phyloP scores from a whole-genome alignment of 2,329 filamentous ascomycete species.

The Penicillium sp. region DNA sequence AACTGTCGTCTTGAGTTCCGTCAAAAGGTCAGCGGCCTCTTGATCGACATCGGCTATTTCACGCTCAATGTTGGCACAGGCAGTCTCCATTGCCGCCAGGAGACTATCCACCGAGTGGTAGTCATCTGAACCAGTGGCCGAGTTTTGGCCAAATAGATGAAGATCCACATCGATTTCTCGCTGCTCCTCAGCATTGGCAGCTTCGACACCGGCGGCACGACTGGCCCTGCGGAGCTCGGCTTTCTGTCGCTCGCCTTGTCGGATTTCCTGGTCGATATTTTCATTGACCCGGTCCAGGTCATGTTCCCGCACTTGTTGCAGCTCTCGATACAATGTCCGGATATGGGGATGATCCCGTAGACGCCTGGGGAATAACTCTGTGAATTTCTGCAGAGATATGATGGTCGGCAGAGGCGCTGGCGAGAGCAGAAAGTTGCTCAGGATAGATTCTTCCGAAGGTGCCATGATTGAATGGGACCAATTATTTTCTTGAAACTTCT shows the following conservation, averaged over 20 bases:
- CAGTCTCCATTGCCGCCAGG: slow-evolving; percentile 68
- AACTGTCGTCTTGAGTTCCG: slow-evolving; percentile 65
- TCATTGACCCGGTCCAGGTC: slow-evolving; percentile 67
- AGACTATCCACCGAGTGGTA: slow-evolving; percentile 66
- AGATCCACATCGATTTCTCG: slow-evolving; percentile 50
- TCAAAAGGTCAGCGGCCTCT: slow-evolving; percentile 63
- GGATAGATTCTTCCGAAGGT: slow-evolving; percentile 72
- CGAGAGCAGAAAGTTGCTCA: slow-evolving; percentile 75
- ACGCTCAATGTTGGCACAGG: slow-evolving; percentile 65
- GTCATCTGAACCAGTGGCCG: slow-evolving; percentile 40
- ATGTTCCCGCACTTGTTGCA: slow-evolving; percentile 72
- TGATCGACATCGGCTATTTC: slow-evolving; percentile 68
- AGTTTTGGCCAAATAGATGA: slow-evolving; percentile 61
- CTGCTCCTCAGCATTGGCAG: slow-evolving; percentile 35
- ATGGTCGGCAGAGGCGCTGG: slow-evolving; percentile 74
- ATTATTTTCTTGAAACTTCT: not conserved
- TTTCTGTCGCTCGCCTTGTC: slow-evolving; percentile 40
- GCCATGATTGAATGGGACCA: slow-evolving; percentile 58
- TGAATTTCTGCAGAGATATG: slow-evolving; percentile 74
- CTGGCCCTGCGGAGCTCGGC: slow-evolving; percentile 40
- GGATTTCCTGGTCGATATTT: slow-evolving; percentile 49
- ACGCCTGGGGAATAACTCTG: slow-evolving; percentile 70
- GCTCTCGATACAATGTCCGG: slow-evolving; percentile 72
- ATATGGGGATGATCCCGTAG: slow-evolving; percentile 68
- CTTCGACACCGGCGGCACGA: slow-evolving; percentile 36